These are phyloP conservation scores for Echria macrotheca DNA, from an alignment of 495 filamentous ascomycete genomes.

Conservation along the genomic window DNA sequence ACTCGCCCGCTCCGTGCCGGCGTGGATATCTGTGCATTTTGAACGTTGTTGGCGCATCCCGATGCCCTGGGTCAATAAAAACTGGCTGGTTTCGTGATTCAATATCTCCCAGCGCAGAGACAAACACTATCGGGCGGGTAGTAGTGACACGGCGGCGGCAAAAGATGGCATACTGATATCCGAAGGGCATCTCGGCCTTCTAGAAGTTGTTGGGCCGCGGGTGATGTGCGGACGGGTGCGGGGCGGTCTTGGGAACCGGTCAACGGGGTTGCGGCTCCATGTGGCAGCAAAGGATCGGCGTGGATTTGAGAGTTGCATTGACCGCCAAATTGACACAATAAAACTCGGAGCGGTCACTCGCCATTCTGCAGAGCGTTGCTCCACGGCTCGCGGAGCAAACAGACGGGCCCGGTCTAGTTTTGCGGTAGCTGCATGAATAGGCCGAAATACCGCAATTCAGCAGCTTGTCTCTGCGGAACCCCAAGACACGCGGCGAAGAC, in stretches of 20 bases:
- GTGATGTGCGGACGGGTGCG: too few species aligned
- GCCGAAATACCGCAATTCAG: neutral
- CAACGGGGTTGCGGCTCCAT: too few species aligned
- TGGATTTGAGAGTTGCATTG: constrained; percentile 19
- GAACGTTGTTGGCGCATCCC: too few species aligned
- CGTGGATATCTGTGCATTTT: neutral
- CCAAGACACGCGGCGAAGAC: constrained; percentile 13
- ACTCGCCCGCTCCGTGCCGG: neutral
- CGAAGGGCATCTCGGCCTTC: too few species aligned
- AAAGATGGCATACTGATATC: too few species aligned
- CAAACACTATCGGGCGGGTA: too few species aligned
- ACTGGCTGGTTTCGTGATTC: too few species aligned
- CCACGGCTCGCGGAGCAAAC: constrained; percentile 8
- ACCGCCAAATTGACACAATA: constrained; percentile 25
- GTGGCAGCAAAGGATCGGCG: neutral
- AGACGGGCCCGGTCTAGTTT: constrained; percentile 6
- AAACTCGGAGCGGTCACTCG: constrained; percentile 10
- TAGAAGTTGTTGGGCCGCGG: too few species aligned
- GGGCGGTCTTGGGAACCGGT: too few species aligned
- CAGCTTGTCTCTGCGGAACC: constrained; percentile 12
- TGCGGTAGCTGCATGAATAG: constrained; percentile 17
- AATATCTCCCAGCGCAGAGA: too few species aligned
- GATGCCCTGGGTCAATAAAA: too few species aligned
- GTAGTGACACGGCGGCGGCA: too few species aligned
- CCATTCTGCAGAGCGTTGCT: neutral